Conservation (phyloP, 2,329 filamentous ascomycete species). For the Fonsecaea nubica region DNA sequence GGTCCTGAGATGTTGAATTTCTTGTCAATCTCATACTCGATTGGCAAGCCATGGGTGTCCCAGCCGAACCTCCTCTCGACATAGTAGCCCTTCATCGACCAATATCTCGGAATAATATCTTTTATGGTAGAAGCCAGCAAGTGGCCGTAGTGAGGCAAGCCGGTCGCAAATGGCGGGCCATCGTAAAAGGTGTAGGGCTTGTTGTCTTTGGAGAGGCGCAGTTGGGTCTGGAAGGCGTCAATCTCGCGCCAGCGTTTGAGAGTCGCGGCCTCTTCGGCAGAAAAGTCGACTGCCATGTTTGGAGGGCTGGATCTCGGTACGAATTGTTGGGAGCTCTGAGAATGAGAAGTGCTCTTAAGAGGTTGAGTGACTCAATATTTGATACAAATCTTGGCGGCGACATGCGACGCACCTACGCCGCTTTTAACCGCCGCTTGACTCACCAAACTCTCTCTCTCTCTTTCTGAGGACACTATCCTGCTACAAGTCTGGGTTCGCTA, state of each 20-base stretch:
- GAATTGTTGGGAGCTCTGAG: not conserved
- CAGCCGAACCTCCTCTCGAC: conserved; percentile 87
- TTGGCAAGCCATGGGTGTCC: conserved; percentile 87
- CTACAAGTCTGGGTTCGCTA: too few relatives aligned
- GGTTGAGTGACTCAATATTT: conserved; percentile 7
- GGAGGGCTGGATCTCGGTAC: not conserved
- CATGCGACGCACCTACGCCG: not conserved
- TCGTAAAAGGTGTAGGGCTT: conserved; percentile 95
- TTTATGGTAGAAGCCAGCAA: conserved; percentile 88
- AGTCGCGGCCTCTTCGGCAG: conserved; percentile 85
- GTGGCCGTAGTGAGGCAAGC: conserved; percentile 70
- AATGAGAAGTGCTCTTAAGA: not conserved
- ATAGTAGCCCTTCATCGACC: conserved; percentile 90
- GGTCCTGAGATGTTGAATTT: conserved; percentile 82
- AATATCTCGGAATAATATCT: conserved; percentile 89
- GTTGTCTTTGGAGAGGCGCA: conserved; percentile 82
- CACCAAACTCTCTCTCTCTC: not conserved
- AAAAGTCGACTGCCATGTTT: conserved; percentile 86
- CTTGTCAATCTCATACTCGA: conserved; percentile 94
- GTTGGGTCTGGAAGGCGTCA: conserved; percentile 85
- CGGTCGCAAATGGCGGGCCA: conserved; percentile 70
- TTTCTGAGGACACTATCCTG: not conserved
- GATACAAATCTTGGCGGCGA: conserved; percentile 3
- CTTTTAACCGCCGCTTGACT: not conserved
- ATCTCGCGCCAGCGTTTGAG: conserved; percentile 90